phyloP scores from a whole-genome alignment of 129 eudicot species.

The Scalesia atractyloides region DNA sequence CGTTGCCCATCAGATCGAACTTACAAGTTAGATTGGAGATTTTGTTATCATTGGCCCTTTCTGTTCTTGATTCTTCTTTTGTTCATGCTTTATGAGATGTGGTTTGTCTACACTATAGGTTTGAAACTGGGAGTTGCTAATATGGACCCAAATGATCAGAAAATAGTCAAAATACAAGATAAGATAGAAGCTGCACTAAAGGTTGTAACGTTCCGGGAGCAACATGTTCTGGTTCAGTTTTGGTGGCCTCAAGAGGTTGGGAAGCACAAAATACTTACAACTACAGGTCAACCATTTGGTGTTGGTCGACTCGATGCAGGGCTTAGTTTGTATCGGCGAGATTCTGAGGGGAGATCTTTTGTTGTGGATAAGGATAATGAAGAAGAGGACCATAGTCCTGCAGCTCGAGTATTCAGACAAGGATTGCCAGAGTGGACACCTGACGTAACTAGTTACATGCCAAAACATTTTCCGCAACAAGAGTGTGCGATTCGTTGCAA shows the following conservation, averaged over 20 bases:
- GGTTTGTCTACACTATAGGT: background rate
- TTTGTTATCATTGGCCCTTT: no score
- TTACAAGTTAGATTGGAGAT: no score
- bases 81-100: background rate
- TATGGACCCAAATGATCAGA: background rate
- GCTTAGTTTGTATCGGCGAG: constrained; percentile 1
- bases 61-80: no score
- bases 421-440: constrained; percentile 19
- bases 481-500: constrained; percentile 1
- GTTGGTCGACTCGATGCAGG: background rate
- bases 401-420: background rate
- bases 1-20: background rate
- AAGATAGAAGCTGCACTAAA: constrained; percentile 8
- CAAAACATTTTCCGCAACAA: background rate
- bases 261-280: background rate
- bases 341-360: background rate
- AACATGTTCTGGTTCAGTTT: constrained; percentile 9
- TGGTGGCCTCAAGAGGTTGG: background rate
- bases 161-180: background rate
- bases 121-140: background rate
- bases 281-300: constrained; percentile 11
- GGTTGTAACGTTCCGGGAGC: background rate
- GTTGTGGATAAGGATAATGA: constrained; percentile 1
- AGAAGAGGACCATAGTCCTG: background rate
- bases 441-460: background rate